Evolutionary conservation across 148 eudicot species (phyloP).

Genomic region (Cornus controversa): DNA sequence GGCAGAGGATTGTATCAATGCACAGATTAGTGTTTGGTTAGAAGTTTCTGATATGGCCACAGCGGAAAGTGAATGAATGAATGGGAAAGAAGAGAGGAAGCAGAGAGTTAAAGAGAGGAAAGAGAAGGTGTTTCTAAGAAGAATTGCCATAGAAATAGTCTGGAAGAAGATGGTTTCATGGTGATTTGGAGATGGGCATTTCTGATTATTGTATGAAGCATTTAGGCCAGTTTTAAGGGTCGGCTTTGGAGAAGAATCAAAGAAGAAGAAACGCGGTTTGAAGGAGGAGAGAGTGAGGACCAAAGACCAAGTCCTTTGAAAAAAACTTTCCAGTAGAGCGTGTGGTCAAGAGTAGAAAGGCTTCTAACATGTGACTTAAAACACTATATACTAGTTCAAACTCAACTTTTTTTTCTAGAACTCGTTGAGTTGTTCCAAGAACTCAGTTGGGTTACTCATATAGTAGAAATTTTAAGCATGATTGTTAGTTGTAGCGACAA

Average conservation of each 20-base stretch:
- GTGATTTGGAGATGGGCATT: background rate
- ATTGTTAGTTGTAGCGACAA: too few species aligned
- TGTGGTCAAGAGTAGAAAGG: too few species aligned
- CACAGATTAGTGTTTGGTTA: slow-evolving; percentile 55
- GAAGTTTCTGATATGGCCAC: slow-evolving; percentile 50
- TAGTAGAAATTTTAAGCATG: too few species aligned
- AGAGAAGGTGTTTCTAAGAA: background rate
- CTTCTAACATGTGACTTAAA: too few species aligned
- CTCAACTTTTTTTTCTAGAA: too few species aligned
- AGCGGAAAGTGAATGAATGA: slow-evolving; percentile 54
- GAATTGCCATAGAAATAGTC: slow-evolving; percentile 34
- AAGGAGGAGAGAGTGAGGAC: slow-evolving; percentile 17
- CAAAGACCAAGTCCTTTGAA: slow-evolving; percentile 16
- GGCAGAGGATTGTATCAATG: slow-evolving; percentile 25
- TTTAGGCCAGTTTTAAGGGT: background rate
- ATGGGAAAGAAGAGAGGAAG: slow-evolving; percentile 14
- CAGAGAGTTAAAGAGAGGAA: slow-evolving; percentile 17
- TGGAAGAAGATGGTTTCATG: background rate
- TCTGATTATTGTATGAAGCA: background rate
- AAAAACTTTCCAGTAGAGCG: background rate
- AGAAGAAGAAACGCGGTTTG: background rate
- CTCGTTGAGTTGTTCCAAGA: too few species aligned
- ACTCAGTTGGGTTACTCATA: too few species aligned
- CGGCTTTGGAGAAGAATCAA: background rate
- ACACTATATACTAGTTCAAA: too few species aligned